Evolutionary conservation across 768 basidiomycete species (phyloP), one percentile per base, ranked within the genome.

Genomic region (Mycena filopes): DNA sequence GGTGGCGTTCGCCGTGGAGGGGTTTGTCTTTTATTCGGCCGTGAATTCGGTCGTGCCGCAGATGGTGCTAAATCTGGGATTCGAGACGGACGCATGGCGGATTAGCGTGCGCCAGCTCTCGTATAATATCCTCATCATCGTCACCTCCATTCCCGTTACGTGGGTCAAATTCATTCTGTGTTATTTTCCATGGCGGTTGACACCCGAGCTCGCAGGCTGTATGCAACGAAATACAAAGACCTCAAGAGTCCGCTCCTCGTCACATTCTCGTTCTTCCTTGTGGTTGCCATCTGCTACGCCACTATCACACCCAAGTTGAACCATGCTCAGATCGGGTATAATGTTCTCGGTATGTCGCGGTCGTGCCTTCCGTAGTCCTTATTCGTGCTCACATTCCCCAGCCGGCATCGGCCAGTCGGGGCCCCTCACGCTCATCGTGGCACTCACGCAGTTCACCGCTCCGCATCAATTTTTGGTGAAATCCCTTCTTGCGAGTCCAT

Each of bases 401-500:
- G 61, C 69, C 29, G 69, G 69, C 9, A 70, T 70, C 23, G 69
- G 69, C 7, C 69, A 70, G 33, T 70, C 69, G 15, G 69, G 69
- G 2, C 69, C 69, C 11, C 63, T 70, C 28, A 70, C 69, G 20
- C 63, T 70, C 21, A 70, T 70, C 26, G 69, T 70, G 18, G 69
- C 69, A 16, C 59, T 70, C 0, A 65, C 66, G 1, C 69, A 70
- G 42, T 70, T 70, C 12, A 70, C 69, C 13, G 69, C 69, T 10
- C 69, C 69, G 3, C 69, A 70, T 47, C 62, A 61, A 26, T 70
- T 60, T 60, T 47, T 70, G 1, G 66, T 68, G 21, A 55, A 29
- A 45, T 28, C 26, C 20, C 16, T 40, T 46, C 43, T 23, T 29
- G 2, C 16, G 21, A 13, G 3, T 42, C 23, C 5, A 42, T 26